Conservation (phyloP, 2,329 filamentous ascomycete genomes). For the Venturia effusa region DNA sequence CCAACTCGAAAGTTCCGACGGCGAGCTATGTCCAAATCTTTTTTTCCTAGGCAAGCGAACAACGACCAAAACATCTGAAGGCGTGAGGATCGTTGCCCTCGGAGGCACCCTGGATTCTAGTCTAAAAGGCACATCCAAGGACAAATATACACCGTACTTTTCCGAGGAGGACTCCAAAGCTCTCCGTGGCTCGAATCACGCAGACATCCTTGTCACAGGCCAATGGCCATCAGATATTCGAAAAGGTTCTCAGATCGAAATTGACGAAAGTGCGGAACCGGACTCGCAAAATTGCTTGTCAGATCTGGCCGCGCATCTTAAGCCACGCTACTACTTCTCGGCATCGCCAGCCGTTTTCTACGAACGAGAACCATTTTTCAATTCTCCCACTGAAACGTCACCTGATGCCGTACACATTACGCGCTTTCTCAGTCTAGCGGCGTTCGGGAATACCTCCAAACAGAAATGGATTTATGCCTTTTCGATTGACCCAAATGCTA, state of each 20-base stretch:
- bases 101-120: slow-evolving; percentile 61
- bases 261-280: slow-evolving; percentile 41
- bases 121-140: slow-evolving; percentile 49
- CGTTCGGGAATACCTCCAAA: slow-evolving; percentile 64
- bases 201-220: slow-evolving; percentile 79
- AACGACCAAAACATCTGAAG: slow-evolving; percentile 80
- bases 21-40: slow-evolving; percentile 77
- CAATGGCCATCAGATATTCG: slow-evolving; percentile 73
- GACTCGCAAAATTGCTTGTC: slow-evolving; percentile 53
- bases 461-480: slow-evolving; percentile 70
- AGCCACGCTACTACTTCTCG: slow-evolving; percentile 87
- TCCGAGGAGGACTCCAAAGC: slow-evolving; percentile 64
- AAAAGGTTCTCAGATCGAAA: slow-evolving; percentile 52
- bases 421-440: slow-evolving; percentile 80
- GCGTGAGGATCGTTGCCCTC: slow-evolving; percentile 74
- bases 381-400: slow-evolving; percentile 39
- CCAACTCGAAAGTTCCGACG: slow-evolving; percentile 58
- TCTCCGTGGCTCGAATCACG: slow-evolving; percentile 62
- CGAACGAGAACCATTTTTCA: slow-evolving; percentile 87
- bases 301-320: slow-evolving; percentile 66
- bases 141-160: slow-evolving; percentile 64
- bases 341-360: slow-evolving; percentile 62
- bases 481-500: slow-evolving; percentile 50
- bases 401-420: slow-evolving; percentile 53
- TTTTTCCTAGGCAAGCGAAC: slow-evolving; percentile 82